phyloP scores from a whole-genome alignment of 78 protist genomes.

The Paratrimastix pyriformis region DNA sequence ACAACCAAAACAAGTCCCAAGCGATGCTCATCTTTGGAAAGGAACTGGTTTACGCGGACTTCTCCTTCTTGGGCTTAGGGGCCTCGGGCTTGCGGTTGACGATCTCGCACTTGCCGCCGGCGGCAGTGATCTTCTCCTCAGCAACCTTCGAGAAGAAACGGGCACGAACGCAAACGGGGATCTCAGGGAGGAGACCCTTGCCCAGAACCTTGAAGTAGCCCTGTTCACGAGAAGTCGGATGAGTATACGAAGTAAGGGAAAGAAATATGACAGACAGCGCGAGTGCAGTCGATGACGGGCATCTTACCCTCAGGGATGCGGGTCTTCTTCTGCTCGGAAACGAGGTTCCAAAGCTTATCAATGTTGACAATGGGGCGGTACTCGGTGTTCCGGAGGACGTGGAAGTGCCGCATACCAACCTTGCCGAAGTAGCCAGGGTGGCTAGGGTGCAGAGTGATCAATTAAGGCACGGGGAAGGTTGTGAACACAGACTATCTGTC shows the following conservation, averaged over 20 bases:
- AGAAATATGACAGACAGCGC: conserved; percentile 19
- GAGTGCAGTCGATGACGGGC: conserved; percentile 90
- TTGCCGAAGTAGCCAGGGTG: conserved; percentile 99
- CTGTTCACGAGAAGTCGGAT: neutral
- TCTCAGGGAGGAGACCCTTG: conserved; percentile 82
- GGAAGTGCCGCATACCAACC: conserved; percentile 96
- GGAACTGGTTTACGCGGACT: too few species aligned
- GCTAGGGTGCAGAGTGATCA: conserved; percentile 28
- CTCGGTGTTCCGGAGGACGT: conserved; percentile 53
- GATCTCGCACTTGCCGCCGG: too few species aligned
- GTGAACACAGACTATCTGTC: conserved; percentile 67
- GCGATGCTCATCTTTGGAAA: too few species aligned
- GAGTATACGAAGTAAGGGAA: neutral
- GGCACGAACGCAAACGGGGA: conserved; percentile 94
- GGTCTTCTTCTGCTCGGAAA: conserved; percentile 52
- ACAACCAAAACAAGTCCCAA: too few species aligned
- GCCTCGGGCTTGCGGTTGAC: too few species aligned
- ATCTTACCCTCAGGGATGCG: conserved; percentile 41
- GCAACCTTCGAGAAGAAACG: conserved; percentile 83
- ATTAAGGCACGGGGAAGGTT: neutral
- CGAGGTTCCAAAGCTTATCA: conserved; percentile 85
- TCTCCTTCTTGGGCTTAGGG: too few species aligned
- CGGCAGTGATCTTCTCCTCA: conserved; percentile 89
- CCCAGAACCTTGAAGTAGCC: conserved; percentile 94
- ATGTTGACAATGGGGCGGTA: conserved; percentile 85